A percentile compares a stretch with the other conserved stretches of the same genome.
Evolutionary conservation across 495 filamentous ascomycete genomes (phyloP).

Genomic region (Staphylotrichum longicolle): DNA sequence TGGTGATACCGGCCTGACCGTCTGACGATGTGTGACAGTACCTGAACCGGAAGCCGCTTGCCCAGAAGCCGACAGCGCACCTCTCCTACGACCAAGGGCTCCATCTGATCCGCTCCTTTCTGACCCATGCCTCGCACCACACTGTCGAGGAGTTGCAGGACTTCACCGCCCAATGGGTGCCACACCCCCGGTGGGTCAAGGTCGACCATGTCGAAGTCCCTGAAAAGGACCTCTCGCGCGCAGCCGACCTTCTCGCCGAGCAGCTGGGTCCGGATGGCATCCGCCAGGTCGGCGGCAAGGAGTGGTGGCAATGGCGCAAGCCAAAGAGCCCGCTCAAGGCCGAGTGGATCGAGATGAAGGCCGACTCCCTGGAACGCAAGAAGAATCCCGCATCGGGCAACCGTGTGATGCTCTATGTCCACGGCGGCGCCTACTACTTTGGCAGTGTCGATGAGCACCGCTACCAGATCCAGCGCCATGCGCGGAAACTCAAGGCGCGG

Average conservation of each 20-base stretch:
- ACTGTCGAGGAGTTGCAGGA: slow-evolving; percentile 88
- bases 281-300: slow-evolving; percentile 69
- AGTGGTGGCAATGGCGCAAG: slow-evolving; percentile 93
- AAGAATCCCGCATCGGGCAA: slow-evolving; percentile 55
- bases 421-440: slow-evolving; percentile 72
- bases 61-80: slow-evolving; percentile 76
- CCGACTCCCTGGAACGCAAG: slow-evolving; percentile 71
- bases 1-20: background rate
- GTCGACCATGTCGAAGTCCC: slow-evolving; percentile 71
- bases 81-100: slow-evolving; percentile 94
- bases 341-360: slow-evolving; percentile 95
- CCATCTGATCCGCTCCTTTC: slow-evolving; percentile 80
- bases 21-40: slow-evolving; percentile 53
- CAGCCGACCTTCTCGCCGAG: slow-evolving; percentile 60
- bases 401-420: slow-evolving; percentile 88
- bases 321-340: slow-evolving; percentile 61
- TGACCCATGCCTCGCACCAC: slow-evolving; percentile 76
- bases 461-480: slow-evolving; percentile 94
- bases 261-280: slow-evolving; percentile 77
- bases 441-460: slow-evolving; percentile 93
- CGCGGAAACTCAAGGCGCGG: slow-evolving; percentile 83
- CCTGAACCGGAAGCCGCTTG: slow-evolving; percentile 69
- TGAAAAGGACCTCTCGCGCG: slow-evolving; percentile 53
- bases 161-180: slow-evolving; percentile 88
- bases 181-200: slow-evolving; percentile 82